phyloP scores from a whole-genome alignment of 768 basidiomycete genomes.

The Hygrocybe coccinea region DNA sequence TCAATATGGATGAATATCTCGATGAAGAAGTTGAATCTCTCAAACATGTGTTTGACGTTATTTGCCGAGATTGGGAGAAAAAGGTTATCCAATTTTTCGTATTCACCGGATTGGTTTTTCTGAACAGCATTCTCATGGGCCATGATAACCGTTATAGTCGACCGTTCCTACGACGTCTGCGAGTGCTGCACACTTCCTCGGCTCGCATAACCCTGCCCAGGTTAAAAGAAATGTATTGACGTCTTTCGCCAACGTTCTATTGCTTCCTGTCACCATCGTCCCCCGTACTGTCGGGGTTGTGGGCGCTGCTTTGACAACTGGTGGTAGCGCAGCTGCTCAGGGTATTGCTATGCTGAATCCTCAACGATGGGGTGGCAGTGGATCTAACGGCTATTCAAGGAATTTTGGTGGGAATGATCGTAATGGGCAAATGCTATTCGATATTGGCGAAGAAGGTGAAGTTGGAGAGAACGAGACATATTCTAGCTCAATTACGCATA shows the following conservation, averaged over 20 bases:
- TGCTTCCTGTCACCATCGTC: slow-evolving; percentile 94
- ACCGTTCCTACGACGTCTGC: slow-evolving; percentile 15
- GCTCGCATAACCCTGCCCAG: slow-evolving; percentile 81
- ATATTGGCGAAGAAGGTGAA: slow-evolving; percentile 35
- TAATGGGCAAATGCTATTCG: slow-evolving; percentile 43
- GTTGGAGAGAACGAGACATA: slow-evolving; percentile 28
- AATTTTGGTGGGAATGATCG: slow-evolving; percentile 32
- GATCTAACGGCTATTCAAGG: slow-evolving; percentile 30
- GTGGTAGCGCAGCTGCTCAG: slow-evolving; percentile 71
- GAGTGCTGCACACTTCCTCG: slow-evolving; percentile 55
- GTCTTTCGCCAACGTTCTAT: slow-evolving; percentile 82
- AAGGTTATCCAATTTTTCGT: slow-evolving; percentile 43
- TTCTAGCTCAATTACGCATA: background rate
- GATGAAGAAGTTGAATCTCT: slow-evolving; percentile 87
- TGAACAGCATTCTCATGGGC: slow-evolving; percentile 6
- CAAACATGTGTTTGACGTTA: slow-evolving; percentile 65
- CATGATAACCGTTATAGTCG: slow-evolving; percentile 14
- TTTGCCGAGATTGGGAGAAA: slow-evolving; percentile 77
- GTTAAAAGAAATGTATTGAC: slow-evolving; percentile 91
- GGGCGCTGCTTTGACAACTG: slow-evolving; percentile 63
- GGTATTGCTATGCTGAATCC: slow-evolving; percentile 90
- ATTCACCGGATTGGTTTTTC: background rate
- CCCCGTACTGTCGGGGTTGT: slow-evolving; percentile 73
- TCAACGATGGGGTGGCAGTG: slow-evolving; percentile 67
- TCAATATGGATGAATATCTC: slow-evolving; percentile 96